phyloP scores from a whole-genome alignment of 768 basidiomycete genomes.

The Mrakia frigida region DNA sequence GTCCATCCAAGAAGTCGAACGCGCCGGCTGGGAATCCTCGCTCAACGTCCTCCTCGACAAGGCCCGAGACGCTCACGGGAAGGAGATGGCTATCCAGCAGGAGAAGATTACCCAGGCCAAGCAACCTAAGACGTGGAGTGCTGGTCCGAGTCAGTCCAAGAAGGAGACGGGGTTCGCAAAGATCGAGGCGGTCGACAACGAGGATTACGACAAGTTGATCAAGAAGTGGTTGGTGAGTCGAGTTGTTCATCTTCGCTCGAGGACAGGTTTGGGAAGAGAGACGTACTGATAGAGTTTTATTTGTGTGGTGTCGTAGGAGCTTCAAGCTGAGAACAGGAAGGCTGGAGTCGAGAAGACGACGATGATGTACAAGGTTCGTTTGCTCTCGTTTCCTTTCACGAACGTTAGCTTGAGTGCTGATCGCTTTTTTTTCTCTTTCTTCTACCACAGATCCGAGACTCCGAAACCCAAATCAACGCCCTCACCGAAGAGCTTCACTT shows the following conservation, averaged over 20 bases:
- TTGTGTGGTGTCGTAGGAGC: neutral
- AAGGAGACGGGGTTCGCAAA: constrained; percentile 31
- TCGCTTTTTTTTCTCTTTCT: neutral
- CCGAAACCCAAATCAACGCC: constrained; percentile 18
- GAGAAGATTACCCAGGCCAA: neutral
- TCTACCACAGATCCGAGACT: constrained; percentile 10
- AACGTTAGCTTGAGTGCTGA: no score
- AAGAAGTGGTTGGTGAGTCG: constrained; percentile 30
- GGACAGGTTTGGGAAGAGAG: neutral
- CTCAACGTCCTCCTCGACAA: neutral
- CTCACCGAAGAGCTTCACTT: constrained; percentile 31
- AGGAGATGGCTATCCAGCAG: neutral
- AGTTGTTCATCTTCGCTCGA: no score
- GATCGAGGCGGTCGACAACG: constrained; percentile 18
- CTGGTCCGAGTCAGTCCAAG: neutral
- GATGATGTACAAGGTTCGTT: constrained; percentile 21
- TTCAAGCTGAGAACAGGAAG: constrained; percentile 31
- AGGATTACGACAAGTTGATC: constrained; percentile 30
- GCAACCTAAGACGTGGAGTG: neutral
- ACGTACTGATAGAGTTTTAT: neutral
- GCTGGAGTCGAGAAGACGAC: constrained; percentile 16
- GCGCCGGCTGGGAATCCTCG: constrained; percentile 14
- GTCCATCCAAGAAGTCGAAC: constrained; percentile 27
- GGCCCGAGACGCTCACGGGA: neutral
- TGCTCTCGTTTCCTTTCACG: no score